These are phyloP conservation scores for Beauveria varroae DNA, from an alignment of 2,329 filamentous ascomycete genomes.

Conservation along the genomic window DNA sequence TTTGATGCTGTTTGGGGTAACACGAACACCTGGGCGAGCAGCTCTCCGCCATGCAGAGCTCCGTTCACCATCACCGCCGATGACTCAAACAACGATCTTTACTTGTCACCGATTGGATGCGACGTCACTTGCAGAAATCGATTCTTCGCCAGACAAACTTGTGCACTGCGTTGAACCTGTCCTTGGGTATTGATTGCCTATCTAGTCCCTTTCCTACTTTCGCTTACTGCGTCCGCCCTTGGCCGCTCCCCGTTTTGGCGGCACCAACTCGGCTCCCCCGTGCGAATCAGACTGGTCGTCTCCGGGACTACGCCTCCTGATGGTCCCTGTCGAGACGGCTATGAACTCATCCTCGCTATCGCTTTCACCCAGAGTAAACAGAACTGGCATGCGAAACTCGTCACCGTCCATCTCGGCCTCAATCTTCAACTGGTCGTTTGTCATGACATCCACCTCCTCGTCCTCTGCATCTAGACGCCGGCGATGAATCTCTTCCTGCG, in stretches of 20 bases:
- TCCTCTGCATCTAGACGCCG: constrained; percentile 85
- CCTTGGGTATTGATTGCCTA: constrained; percentile 5
- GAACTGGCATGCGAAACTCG: constrained; percentile 82
- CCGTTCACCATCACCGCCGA: constrained; percentile 11
- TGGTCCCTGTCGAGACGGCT: constrained; percentile 66
- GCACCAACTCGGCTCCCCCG: constrained; percentile 40
- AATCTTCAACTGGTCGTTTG: constrained; percentile 58
- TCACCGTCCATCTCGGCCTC: constrained; percentile 44
- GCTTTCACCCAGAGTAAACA: constrained; percentile 88
- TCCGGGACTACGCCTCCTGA: constrained; percentile 77
- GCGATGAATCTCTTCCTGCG: constrained; percentile 88
- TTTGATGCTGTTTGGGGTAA: constrained; percentile 1
- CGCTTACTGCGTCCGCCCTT: constrained; percentile 36
- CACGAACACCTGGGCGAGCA: background rate
- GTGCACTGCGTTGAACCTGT: background rate
- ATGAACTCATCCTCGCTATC: constrained; percentile 90
- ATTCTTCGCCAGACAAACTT: background rate
- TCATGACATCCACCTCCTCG: constrained; percentile 85
- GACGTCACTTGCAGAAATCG: background rate
- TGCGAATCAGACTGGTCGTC: constrained; percentile 55
- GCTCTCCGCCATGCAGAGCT: background rate
- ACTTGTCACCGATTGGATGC: background rate
- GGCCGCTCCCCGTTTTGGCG: constrained; percentile 31
- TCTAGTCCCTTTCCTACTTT: constrained; percentile 19
- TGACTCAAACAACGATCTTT: constrained; percentile 15